Conservation (phyloP, 2,329 filamentous ascomycete species). For the Microdochium nivale region DNA sequence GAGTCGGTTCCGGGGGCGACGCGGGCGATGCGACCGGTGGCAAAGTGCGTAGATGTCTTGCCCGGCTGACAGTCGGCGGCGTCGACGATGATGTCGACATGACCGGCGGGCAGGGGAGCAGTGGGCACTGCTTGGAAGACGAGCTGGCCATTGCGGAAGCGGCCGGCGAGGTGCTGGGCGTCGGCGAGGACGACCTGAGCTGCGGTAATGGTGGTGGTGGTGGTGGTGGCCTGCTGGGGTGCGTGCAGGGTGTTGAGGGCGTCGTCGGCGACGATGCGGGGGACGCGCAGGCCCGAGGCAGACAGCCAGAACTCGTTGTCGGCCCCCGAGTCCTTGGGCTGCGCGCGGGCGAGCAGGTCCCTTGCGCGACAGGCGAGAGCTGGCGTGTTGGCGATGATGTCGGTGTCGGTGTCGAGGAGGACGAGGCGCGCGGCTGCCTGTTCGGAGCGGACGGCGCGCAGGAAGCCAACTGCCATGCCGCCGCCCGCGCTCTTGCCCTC, state of each 20-base stretch:
- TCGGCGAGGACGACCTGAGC: not conserved
- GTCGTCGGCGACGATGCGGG: slow-evolving; percentile 7
- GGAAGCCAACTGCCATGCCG: slow-evolving; percentile 12
- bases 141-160: no score
- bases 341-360: no score
- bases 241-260: not conserved
- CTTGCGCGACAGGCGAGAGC: not conserved
- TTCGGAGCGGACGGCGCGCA: slow-evolving; percentile 13
- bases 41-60: no score
- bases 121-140: no score
- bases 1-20: no score
- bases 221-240: no score
- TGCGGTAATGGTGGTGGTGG: not conserved
- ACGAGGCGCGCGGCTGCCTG: slow-evolving; percentile 8
- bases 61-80: no score
- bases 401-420: slow-evolving; percentile 10
- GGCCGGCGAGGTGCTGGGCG: no score
- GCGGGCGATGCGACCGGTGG: no score
- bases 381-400: slow-evolving; percentile 6
- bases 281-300: slow-evolving; percentile 8
- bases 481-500: slow-evolving; percentile 8
- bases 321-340: slow-evolving; percentile 6
- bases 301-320: slow-evolving; percentile 17
- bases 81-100: no score
- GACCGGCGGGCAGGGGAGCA: no score